These are phyloP conservation scores for Nothophoma quercina DNA, from an alignment of 2,329 filamentous ascomycete genomes.

Conservation along the genomic window DNA sequence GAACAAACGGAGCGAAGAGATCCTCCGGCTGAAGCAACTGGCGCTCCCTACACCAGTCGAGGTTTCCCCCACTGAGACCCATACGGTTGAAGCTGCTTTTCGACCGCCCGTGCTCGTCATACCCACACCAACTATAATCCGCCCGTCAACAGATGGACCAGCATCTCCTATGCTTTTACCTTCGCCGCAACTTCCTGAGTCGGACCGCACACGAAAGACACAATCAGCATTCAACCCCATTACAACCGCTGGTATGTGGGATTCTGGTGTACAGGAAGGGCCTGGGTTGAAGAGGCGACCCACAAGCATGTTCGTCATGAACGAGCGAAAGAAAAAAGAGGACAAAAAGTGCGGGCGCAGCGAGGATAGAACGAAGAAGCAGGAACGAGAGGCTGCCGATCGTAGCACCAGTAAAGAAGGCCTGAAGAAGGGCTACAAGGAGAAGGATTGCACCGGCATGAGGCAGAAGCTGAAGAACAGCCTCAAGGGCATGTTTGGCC, in stretches of 20 bases:
- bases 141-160: slow-evolving; percentile 20
- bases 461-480: slow-evolving; percentile 6
- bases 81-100: neutral
- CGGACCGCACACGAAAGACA: slow-evolving; percentile 33
- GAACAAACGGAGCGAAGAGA: slow-evolving; percentile 39
- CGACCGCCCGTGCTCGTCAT: slow-evolving; percentile 6
- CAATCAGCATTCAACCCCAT: slow-evolving; percentile 45
- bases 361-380: slow-evolving; percentile 34
- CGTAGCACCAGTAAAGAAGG: slow-evolving; percentile 16
- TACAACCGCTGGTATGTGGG: slow-evolving; percentile 47
- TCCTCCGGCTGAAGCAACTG: slow-evolving; percentile 44
- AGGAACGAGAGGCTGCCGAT: slow-evolving; percentile 18
- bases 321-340: slow-evolving; percentile 42
- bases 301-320: slow-evolving; percentile 45
- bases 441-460: slow-evolving; percentile 5
- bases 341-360: slow-evolving; percentile 37
- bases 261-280: slow-evolving; percentile 42
- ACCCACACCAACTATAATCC: slow-evolving; percentile 24
- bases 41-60: slow-evolving; percentile 27
- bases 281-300: slow-evolving; percentile 38
- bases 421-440: slow-evolving; percentile 1
- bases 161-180: slow-evolving; percentile 20
- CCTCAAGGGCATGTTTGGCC: slow-evolving; percentile 13
- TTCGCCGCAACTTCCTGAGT: slow-evolving; percentile 23
- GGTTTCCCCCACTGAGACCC: slow-evolving; percentile 4